Conservation (phyloP, 306 rosid genomes). For the Clitoria ternatea region DNA sequence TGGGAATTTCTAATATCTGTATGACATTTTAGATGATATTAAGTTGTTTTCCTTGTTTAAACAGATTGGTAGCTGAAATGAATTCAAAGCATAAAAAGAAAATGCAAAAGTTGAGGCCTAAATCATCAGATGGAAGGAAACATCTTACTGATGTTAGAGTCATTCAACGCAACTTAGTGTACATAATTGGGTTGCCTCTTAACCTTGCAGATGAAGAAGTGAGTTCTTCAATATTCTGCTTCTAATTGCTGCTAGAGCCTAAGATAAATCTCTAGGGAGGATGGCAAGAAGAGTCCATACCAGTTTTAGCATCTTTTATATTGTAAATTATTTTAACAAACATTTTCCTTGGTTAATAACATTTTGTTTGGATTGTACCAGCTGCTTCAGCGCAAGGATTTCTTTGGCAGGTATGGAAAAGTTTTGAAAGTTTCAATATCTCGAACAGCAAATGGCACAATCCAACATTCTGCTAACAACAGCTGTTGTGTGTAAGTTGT, state of each 20-base stretch:
- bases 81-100: slow-evolving; percentile 38
- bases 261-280: slow-evolving; percentile 19
- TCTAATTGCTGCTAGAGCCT: slow-evolving; percentile 20
- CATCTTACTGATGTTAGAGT: slow-evolving; percentile 53
- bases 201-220: slow-evolving; percentile 51
- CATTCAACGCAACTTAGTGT: slow-evolving; percentile 49
- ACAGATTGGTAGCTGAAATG: slow-evolving; percentile 56
- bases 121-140: slow-evolving; percentile 44
- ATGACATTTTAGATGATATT: slow-evolving; percentile 1
- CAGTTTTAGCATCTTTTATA: not conserved
- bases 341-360: not conserved
- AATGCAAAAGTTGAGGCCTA: slow-evolving; percentile 44
- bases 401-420: slow-evolving; percentile 55
- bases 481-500: slow-evolving; percentile 55
- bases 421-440: slow-evolving; percentile 50
- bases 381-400: slow-evolving; percentile 48
- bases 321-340: slow-evolving; percentile 6
- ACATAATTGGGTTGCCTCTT: slow-evolving; percentile 55
- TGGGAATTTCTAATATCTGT: not conserved
- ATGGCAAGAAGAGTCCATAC: not conserved
- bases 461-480: slow-evolving; percentile 53
- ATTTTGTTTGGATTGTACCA: slow-evolving; percentile 29
- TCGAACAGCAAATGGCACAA: slow-evolving; percentile 43
- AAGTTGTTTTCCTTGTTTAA: slow-evolving; percentile 4
- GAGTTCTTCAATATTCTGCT: slow-evolving; percentile 26